A percentile compares a stretch with the other conserved stretches of the same genome.
These are phyloP conservation scores for Nicotiana undulata DNA, from an alignment of 257 asterid species.

Conservation along the genomic window DNA sequence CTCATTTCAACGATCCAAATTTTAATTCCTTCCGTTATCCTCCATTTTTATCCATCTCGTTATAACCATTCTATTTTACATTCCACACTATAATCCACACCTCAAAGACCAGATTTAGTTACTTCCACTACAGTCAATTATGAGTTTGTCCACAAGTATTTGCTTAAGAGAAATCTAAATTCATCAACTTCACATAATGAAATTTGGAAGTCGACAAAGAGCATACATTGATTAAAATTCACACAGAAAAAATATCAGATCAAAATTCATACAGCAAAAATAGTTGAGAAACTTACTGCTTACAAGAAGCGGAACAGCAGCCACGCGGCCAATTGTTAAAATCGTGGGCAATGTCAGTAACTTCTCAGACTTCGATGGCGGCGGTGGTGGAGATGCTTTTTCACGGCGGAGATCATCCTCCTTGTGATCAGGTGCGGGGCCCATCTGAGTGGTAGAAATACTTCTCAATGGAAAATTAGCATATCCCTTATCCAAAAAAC, in stretches of 20 bases:
- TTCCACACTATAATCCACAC: too few relatives aligned
- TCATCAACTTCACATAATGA: neutral
- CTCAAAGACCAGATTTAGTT: neutral
- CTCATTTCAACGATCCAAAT: too few relatives aligned
- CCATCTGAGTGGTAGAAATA: constrained; percentile 41
- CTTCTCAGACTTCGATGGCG: constrained; percentile 32
- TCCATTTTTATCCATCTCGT: too few relatives aligned
- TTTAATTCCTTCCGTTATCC: too few relatives aligned
- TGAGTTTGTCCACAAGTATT: neutral
- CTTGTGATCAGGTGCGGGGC: constrained; percentile 38
- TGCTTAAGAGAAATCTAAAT: too few relatives aligned
- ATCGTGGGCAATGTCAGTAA: constrained; percentile 92
- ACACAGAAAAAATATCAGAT: neutral
- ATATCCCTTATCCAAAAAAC: constrained; percentile 18
- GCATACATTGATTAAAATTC: neutral
- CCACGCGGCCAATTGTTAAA: constrained; percentile 89
- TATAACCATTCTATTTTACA: neutral
- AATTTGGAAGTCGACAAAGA: neutral
- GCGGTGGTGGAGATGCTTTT: constrained; percentile 12
- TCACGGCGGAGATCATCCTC: constrained; percentile 25
- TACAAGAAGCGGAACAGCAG: constrained; percentile 72
- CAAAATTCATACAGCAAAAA: neutral
- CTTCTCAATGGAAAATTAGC: neutral
- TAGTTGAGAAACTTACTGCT: constrained; percentile 43
- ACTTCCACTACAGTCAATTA: neutral